A percentile compares a stretch with the other conserved stretches of the same genome.
Conservation (phyloP, 2,329 filamentous ascomycete genomes). For the Cladosporium phlei region DNA sequence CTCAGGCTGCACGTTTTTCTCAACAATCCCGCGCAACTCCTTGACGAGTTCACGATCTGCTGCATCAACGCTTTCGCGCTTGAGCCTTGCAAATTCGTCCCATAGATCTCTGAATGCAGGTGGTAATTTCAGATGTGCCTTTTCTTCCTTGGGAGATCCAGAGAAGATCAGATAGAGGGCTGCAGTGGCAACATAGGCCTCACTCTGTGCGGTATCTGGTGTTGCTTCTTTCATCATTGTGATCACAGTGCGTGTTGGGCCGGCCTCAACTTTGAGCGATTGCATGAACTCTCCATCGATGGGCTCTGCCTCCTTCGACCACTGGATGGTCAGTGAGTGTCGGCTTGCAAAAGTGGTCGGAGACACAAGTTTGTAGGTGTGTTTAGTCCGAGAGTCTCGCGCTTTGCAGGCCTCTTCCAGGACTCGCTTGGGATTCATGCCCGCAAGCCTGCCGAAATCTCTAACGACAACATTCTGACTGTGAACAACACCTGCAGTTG, state of each 20-base stretch:
- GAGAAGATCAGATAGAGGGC: constrained; percentile 79
- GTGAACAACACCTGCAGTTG: constrained; percentile 11
- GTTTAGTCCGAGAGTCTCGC: constrained; percentile 64
- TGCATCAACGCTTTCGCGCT: constrained; percentile 65
- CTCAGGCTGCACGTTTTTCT: constrained; percentile 48
- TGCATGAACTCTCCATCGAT: constrained; percentile 34
- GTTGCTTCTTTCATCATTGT: constrained; percentile 73
- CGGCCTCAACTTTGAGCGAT: constrained; percentile 38
- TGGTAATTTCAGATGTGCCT: constrained; percentile 72
- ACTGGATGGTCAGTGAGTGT: constrained; percentile 68
- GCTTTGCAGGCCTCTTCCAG: constrained; percentile 85
- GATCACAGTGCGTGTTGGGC: constrained; percentile 53
- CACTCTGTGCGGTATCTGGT: constrained; percentile 73
- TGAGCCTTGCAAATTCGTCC: constrained; percentile 67
- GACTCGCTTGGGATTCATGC: constrained; percentile 68
- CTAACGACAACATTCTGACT: constrained; percentile 57
- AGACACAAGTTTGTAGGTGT: constrained; percentile 67
- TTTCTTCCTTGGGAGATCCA: constrained; percentile 77
- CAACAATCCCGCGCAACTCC: constrained; percentile 64
- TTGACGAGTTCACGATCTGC: constrained; percentile 65
- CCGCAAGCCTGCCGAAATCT: constrained; percentile 80
- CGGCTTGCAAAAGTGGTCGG: constrained; percentile 69
- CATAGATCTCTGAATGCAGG: constrained; percentile 80
- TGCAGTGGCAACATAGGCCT: constrained; percentile 76
- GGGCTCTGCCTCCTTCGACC: constrained; percentile 68